Base-by-base conservation (phyloP, 768 basidiomycete species). In the Fomitopsis serialis region DNA sequence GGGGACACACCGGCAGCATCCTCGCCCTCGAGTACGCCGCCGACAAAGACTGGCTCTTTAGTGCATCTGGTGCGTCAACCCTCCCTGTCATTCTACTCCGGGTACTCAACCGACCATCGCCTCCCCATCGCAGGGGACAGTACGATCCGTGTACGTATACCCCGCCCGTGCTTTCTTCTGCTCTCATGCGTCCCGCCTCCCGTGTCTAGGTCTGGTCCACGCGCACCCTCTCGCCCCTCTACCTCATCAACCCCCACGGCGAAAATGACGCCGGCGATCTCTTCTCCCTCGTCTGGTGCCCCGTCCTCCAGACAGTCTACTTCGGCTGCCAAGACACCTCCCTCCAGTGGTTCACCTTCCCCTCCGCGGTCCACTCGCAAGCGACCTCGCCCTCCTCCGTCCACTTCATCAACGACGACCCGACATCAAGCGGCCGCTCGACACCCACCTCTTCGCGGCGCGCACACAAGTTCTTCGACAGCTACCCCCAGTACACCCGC, bases 251-350 rank as follows among this genome's bases (percentile, higher is more conserved):
- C 48, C 90, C 94, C 0, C 87, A 89, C 62, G 71, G 84, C 42
- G 92, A 92, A 59, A 83, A 82, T 2, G 85, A 82, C 25, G 83
- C 92, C 3, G 93, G 93, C 21, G 93, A 96, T 64, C 77, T 96
- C 27, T 95, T 91, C 70, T 92, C 88, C 35, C 74, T 96, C 0
- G 79, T 80, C 0, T 97, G 89, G 89, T 86, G 82, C 8, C 75
- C 83, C 1, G 63, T 74, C 21, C 71, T 84, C 23, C 82, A 83
- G 53, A 87, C 85, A 0, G 71, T 96, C 27, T 96, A 87, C 66
- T 74, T 96, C 34, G 94, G 94, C 22, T 94, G 92, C 64, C 91
- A 97, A 68, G 91, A 93, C 65, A 94, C 94, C 1, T 94, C 92
- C 12, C 75, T 97, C 25, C 92, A 97, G 63, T 97, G 92, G 92